These are phyloP conservation scores for Diplocarpon rosae DNA, from an alignment of 2,329 filamentous ascomycete species.

Conservation along the genomic window DNA sequence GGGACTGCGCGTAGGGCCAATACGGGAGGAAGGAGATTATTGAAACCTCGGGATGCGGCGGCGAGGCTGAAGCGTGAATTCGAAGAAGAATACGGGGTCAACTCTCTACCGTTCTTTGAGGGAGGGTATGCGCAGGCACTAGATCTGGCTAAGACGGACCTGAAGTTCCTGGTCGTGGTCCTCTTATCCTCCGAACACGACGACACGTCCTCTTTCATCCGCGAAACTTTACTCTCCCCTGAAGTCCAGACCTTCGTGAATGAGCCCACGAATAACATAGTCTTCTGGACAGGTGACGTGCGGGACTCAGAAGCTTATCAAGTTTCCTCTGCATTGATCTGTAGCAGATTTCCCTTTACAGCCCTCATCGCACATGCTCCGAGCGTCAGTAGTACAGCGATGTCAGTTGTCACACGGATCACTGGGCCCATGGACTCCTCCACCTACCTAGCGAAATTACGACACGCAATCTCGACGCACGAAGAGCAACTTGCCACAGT, in stretches of 20 bases:
- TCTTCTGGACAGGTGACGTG: constrained; percentile 89
- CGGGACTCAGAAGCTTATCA: constrained; percentile 92
- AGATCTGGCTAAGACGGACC: constrained; percentile 78
- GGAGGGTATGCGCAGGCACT: constrained; percentile 86
- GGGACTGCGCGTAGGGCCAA: constrained; percentile 45
- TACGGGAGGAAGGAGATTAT: constrained; percentile 58
- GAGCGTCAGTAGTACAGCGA: constrained; percentile 69
- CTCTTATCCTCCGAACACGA: constrained; percentile 90
- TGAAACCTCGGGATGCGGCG: constrained; percentile 80
- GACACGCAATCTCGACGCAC: constrained; percentile 62
- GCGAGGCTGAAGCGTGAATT: constrained; percentile 86
- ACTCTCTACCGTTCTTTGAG: constrained; percentile 68
- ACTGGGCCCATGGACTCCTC: constrained; percentile 58
- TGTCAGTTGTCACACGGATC: constrained; percentile 79
- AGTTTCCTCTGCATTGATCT: constrained; percentile 74
- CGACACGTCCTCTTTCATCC: constrained; percentile 72
- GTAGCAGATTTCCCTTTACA: constrained; percentile 87
- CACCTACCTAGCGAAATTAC: constrained; percentile 67
- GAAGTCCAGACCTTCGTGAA: constrained; percentile 66
- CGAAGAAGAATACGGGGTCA: constrained; percentile 78
- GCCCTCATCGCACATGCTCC: constrained; percentile 81
- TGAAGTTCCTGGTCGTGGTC: constrained; percentile 84
- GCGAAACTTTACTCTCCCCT: constrained; percentile 67
- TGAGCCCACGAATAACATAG: constrained; percentile 63
- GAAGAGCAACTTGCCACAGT: constrained; percentile 63